Conservation (phyloP, 2,329 filamentous ascomycete species). For the Harringtonia lauricola region DNA sequence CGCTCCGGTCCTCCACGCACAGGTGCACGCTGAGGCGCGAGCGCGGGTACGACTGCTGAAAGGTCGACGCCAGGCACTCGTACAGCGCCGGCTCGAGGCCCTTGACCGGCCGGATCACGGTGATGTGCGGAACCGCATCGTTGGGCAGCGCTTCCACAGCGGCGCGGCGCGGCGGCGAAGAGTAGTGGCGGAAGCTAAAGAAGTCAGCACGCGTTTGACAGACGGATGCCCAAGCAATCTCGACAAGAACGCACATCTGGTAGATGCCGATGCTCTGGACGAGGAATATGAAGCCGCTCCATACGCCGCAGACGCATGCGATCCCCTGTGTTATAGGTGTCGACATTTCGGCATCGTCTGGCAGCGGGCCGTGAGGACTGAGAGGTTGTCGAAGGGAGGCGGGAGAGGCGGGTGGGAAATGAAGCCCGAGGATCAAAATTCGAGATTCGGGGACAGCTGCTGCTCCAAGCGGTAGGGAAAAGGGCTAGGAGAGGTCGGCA, state of each 20-base stretch:
- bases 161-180: constrained; percentile 33
- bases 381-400: neutral
- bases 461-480: too few species aligned
- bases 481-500: too few species aligned
- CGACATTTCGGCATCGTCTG: constrained; percentile 6
- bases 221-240: too few species aligned
- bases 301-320: constrained; percentile 20
- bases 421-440: neutral
- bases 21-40: constrained; percentile 70
- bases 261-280: constrained; percentile 46
- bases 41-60: constrained; percentile 69
- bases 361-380: neutral
- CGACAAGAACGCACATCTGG: constrained; percentile 44
- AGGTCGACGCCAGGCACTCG: constrained; percentile 81
- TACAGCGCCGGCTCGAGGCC: constrained; percentile 83
- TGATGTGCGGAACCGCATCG: constrained; percentile 63
- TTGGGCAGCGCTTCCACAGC: constrained; percentile 37
- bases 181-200: constrained; percentile 41
- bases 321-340: constrained; percentile 4
- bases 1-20: constrained; percentile 63
- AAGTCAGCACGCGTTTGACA: neutral
- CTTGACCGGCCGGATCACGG: constrained; percentile 86
- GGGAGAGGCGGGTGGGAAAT: neutral
- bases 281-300: constrained; percentile 39
- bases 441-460: too few species aligned